Base-by-base conservation (phyloP, 768 basidiomycete species). In the Naganishia randhawae region DNA sequence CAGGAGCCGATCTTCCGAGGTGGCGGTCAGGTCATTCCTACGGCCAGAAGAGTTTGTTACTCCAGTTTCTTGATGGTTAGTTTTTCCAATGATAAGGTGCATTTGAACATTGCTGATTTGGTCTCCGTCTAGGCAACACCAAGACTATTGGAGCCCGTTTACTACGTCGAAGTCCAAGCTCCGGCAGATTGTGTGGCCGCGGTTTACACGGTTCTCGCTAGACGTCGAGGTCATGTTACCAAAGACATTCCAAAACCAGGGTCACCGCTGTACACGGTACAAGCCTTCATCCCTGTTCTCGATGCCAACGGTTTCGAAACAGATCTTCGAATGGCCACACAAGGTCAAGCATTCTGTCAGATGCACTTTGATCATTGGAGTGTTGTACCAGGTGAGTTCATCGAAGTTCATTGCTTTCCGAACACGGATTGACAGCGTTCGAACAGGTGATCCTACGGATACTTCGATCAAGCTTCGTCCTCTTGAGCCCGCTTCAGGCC, bases 221-320 rank as follows among this genome's bases (percentile, higher is more conserved):
- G 96, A 69, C 89, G 96, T 68, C 87, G 96, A 81, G 96, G 96
- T n/a, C 96, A 99, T 80, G 96, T 99, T 72, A 98, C 95, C 0
- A 91, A 96, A 78, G 96, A 99, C 78, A 89, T 92, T 27, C 94
- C 96, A 33, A 99, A 98, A 80, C 93, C 95, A 8, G 96, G 96
- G 66, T 97, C 94, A 31, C 96, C 96, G 25, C 80, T 99, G 62
- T 98, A 96, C 82, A 99, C 96, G 0, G 91, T 99, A 66, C 97
- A 99, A 81, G 96, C 96, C 0, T 84, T 97, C 54, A 98, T 99
- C 69, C 96, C 96, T 2, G 95, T 98, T 52, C 92, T 99, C 71
- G 96, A 99, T 77, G 91, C 96, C 51, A 97, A 97, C 75, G 96
- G 96, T 0, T 99, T 99, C 80, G 96, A 99, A 83, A 96, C 94